Conservation (phyloP, 352 stramenopile genomes). For the Phytopythium delawarense region DNA sequence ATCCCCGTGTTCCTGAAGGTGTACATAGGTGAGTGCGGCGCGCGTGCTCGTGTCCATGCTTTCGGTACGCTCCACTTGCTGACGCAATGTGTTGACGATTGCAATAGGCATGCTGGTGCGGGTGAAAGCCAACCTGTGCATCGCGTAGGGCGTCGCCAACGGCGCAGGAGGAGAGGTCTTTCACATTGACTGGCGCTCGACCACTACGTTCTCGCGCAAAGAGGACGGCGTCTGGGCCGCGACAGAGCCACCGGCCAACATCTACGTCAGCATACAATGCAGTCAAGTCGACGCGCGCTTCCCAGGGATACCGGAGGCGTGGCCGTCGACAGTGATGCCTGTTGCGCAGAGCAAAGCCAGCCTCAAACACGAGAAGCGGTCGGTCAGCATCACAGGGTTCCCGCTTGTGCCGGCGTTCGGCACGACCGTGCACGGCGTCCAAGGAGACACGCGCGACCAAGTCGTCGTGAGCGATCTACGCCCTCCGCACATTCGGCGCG, state of each 20-base stretch:
- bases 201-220: slow-evolving; percentile 3
- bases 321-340: slow-evolving; percentile 15
- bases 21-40: too few relatives aligned
- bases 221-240: slow-evolving; percentile 6
- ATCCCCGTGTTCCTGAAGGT: slow-evolving; percentile 5
- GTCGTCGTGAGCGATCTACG: slow-evolving; percentile 14
- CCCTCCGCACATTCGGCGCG: not conserved
- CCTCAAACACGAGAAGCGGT: slow-evolving; percentile 4
- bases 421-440: slow-evolving; percentile 16
- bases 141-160: slow-evolving; percentile 11
- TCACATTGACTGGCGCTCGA: slow-evolving; percentile 11
- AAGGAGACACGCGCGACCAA: slow-evolving; percentile 13
- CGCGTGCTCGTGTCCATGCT: too few relatives aligned
- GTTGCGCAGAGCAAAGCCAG: too few relatives aligned
- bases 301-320: not conserved
- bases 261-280: slow-evolving; percentile 10
- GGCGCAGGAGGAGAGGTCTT: not conserved
- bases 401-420: slow-evolving; percentile 21
- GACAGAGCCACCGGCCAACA: slow-evolving; percentile 1
- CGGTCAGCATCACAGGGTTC: slow-evolving; percentile 12
- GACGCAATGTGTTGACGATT: too few relatives aligned
- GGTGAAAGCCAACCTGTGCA: slow-evolving; percentile 12
- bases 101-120: slow-evolving; percentile 18
- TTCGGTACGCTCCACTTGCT: not conserved
- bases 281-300: not conserved